Evolutionary conservation across 2,329 filamentous ascomycete genomes (phyloP).

Genomic region (Penicillium concentricum): DNA sequence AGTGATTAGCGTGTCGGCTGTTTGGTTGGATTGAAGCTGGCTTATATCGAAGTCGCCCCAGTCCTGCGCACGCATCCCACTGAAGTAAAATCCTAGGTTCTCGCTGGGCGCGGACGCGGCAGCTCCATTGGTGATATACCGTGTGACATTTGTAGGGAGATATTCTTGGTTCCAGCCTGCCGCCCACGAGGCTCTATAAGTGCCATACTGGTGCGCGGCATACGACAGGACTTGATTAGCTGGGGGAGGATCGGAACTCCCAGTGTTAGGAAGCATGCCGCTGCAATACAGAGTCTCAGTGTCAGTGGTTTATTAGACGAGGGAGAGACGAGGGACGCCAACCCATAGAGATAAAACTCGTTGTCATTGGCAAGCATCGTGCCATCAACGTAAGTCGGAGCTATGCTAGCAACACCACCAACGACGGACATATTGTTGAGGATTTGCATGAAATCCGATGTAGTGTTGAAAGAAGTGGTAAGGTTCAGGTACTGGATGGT

Average conservation of each 20-base stretch:
- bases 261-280: slow-evolving; percentile 48
- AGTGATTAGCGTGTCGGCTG: slow-evolving; percentile 59
- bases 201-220: slow-evolving; percentile 48
- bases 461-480: slow-evolving; percentile 14
- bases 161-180: slow-evolving; percentile 42
- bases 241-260: slow-evolving; percentile 41
- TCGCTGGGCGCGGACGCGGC: slow-evolving; percentile 66
- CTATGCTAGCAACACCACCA: slow-evolving; percentile 9
- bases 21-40: slow-evolving; percentile 33
- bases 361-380: slow-evolving; percentile 64
- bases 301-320: not conserved
- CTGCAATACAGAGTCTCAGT: slow-evolving; percentile 12
- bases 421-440: slow-evolving; percentile 38
- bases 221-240: slow-evolving; percentile 52
- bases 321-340: not conserved
- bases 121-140: slow-evolving; percentile 65
- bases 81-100: slow-evolving; percentile 70
- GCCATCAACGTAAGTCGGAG: slow-evolving; percentile 61
- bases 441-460: slow-evolving; percentile 11
- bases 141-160: slow-evolving; percentile 52
- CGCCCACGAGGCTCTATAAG: slow-evolving; percentile 42
- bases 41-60: slow-evolving; percentile 52
- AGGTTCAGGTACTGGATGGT: slow-evolving; percentile 18
- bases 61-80: slow-evolving; percentile 56
- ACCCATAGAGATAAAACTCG: slow-evolving; percentile 64